Evolutionary conservation across 2,329 filamentous ascomycete genomes (phyloP).

Genomic region (Pseudogymnoascus sp.): DNA sequence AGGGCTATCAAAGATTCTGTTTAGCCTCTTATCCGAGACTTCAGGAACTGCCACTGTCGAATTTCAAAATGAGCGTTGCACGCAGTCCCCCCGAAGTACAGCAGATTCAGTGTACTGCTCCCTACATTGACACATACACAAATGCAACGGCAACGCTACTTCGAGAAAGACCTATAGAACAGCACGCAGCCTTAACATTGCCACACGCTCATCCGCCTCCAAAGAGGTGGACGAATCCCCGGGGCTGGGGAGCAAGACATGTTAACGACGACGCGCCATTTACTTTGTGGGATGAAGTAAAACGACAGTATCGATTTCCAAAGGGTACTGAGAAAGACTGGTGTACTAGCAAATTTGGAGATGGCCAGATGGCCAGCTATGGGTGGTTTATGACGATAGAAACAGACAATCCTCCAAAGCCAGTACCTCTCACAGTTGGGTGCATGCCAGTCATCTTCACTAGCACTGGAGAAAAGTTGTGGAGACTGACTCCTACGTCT

Average conservation of each 20-base stretch:
- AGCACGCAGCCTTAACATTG: neutral
- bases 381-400: conserved; percentile 18
- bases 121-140: neutral
- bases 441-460: conserved; percentile 17
- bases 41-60: no score
- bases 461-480: neutral
- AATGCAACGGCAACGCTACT: neutral
- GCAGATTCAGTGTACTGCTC: neutral
- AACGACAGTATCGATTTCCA: conserved; percentile 13
- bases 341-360: conserved; percentile 37
- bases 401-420: conserved; percentile 17
- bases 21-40: no score
- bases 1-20: no score
- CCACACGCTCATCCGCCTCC: neutral
- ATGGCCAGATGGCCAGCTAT: conserved; percentile 24
- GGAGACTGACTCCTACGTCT: neutral
- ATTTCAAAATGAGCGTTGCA: neutral
- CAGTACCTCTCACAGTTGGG: conserved; percentile 17
- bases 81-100: neutral
- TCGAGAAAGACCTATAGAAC: neutral
- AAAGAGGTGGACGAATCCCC: neutral
- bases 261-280: conserved; percentile 18
- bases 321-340: conserved; percentile 19
- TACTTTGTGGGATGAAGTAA: conserved; percentile 14
- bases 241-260: conserved; percentile 17